These are phyloP conservation scores for Maudiozyma saulgeensis DNA, from an alignment of 805 yeast species.

Conservation along the genomic window DNA sequence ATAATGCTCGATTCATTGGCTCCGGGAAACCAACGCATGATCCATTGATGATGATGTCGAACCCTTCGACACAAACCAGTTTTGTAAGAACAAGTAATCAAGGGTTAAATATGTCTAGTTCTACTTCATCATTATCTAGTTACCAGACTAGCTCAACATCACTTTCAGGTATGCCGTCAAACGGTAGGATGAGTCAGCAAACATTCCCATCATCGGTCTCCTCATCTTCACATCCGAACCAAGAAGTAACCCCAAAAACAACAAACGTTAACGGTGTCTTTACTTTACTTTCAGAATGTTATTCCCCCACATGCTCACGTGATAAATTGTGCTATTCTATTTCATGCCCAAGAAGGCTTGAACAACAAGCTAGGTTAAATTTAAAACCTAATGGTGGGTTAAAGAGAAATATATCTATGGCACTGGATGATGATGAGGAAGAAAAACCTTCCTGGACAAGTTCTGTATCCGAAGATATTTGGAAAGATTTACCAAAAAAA, in stretches of 20 bases:
- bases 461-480: conserved; percentile 71
- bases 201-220: not conserved
- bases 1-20: conserved; percentile 26
- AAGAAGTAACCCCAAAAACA: conserved; percentile 3
- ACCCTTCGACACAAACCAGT: conserved; percentile 7
- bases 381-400: conserved; percentile 83
- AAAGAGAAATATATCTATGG: conserved; percentile 44
- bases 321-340: conserved; percentile 85
- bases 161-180: not conserved
- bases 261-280: conserved; percentile 70
- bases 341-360: conserved; percentile 91
- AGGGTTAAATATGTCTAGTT: conserved; percentile 7
- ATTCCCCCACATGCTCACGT: conserved; percentile 91
- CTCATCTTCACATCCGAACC: not conserved
- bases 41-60: conserved; percentile 18
- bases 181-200: conserved; percentile 1
- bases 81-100: not conserved
- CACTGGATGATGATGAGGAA: conserved; percentile 39
- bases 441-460: conserved; percentile 88
- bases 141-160: conserved; percentile 1
- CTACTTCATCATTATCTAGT: conserved; percentile 9
- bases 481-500: conserved; percentile 68
- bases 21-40: conserved; percentile 20
- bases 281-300: conserved; percentile 86
- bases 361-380: conserved; percentile 88